Percentiles rank a stretch among this genome's conserved stretches.
These are phyloP conservation scores for Monosporozyma solicola DNA, from an alignment of 805 yeast species.

Conservation along the genomic window DNA sequence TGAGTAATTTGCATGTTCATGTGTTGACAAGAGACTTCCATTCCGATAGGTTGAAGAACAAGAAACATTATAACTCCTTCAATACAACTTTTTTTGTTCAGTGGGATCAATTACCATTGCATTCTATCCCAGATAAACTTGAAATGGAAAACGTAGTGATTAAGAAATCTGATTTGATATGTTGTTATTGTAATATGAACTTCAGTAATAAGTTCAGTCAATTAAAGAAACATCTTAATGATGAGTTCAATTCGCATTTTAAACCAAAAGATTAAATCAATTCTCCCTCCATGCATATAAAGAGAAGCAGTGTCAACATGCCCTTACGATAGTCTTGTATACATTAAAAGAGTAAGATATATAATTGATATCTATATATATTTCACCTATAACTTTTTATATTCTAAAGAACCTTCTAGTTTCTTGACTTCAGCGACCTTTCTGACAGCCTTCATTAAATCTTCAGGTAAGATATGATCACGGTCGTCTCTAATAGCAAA, in stretches of 20 bases:
- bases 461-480: conserved; percentile 87
- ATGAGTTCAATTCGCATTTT: conserved; percentile 29
- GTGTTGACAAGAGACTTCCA: conserved; percentile 57
- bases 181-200: conserved; percentile 35
- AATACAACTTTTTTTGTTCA: conserved; percentile 54
- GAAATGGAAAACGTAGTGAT: conserved; percentile 31
- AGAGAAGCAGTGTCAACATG: neutral
- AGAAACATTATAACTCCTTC: conserved; percentile 64
- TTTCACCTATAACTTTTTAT: conserved; percentile 65
- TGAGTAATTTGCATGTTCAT: conserved; percentile 65
- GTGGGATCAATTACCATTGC: conserved; percentile 41
- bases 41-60: conserved; percentile 47
- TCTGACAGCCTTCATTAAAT: conserved; percentile 95
- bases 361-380: neutral
- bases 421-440: conserved; percentile 96
- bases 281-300: too few species aligned
- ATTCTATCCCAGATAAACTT: conserved; percentile 22
- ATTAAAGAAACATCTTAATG: conserved; percentile 35
- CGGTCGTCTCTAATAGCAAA: conserved; percentile 97
- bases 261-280: neutral
- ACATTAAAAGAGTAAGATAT: neutral
- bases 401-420: conserved; percentile 90
- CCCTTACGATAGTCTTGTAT: neutral
- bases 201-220: conserved; percentile 36
- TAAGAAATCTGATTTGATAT: conserved; percentile 32